phyloP scores from a whole-genome alignment of 2,329 filamentous ascomycete genomes.

The Fusarium equiseti region DNA sequence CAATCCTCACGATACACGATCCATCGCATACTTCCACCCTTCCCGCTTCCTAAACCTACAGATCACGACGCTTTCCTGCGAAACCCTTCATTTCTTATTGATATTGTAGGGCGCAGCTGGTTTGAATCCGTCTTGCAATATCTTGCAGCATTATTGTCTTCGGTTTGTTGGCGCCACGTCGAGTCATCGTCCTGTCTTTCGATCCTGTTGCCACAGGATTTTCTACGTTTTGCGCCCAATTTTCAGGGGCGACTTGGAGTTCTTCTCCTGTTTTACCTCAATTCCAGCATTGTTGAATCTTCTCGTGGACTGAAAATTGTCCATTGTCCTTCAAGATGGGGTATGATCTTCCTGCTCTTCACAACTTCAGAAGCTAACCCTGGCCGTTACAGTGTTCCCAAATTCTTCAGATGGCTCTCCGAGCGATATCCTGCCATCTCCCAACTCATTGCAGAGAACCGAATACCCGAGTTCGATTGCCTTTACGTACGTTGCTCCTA shows the following conservation, averaged over 20 bases:
- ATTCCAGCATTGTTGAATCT: conserved; percentile 17
- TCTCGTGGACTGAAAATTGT: conserved; percentile 42
- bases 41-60: conserved; percentile 7
- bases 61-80: conserved; percentile 8
- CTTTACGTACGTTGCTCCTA: conserved; percentile 74
- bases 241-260: conserved; percentile 28
- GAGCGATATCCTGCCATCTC: conserved; percentile 99
- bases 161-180: conserved; percentile 22
- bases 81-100: conserved; percentile 17
- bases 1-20: conserved; percentile 43
- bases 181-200: conserved; percentile 28
- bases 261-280: conserved; percentile 8
- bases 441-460: conserved; percentile 97
- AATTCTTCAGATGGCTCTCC: conserved; percentile 99
- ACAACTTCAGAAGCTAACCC: conserved; percentile 28
- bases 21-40: conserved; percentile 30
- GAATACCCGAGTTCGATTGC: conserved; percentile 98
- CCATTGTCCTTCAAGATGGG: conserved; percentile 48
- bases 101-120: conserved; percentile 11
- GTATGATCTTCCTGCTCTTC: conserved; percentile 32
- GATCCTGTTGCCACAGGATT: conserved; percentile 39
- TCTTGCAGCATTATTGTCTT: conserved; percentile 15
- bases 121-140: conserved; percentile 7
- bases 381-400: conserved; percentile 69
- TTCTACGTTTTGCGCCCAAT: conserved; percentile 37